These are phyloP conservation scores for Aspergillus thermomutatus DNA, from an alignment of 2,329 filamentous ascomycete genomes.

Conservation along the genomic window DNA sequence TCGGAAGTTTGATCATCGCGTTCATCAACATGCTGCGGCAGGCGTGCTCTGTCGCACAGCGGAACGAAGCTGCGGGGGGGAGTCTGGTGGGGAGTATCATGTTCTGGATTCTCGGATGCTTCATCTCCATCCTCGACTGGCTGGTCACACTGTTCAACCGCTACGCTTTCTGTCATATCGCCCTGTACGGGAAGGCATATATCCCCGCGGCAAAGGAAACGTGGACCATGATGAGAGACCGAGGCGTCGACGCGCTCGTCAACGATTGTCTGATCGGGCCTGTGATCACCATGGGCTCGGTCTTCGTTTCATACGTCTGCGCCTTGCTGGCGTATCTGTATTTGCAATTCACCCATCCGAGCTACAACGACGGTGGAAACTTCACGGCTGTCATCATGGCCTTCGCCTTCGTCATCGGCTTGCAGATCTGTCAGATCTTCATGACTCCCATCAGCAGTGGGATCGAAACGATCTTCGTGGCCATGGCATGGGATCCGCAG, in stretches of 20 bases:
- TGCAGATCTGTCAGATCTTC: slow-evolving; percentile 87
- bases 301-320: slow-evolving; percentile 80
- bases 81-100: slow-evolving; percentile 65
- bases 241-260: slow-evolving; percentile 83
- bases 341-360: slow-evolving; percentile 73
- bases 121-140: slow-evolving; percentile 79
- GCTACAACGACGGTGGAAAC: slow-evolving; percentile 65
- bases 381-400: slow-evolving; percentile 78
- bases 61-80: slow-evolving; percentile 61
- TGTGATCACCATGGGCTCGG: slow-evolving; percentile 69
- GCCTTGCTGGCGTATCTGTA: slow-evolving; percentile 84
- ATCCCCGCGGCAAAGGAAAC: slow-evolving; percentile 83
- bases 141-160: slow-evolving; percentile 84
- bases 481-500: slow-evolving; percentile 61
- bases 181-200: slow-evolving; percentile 86
- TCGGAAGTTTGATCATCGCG: slow-evolving; percentile 82
- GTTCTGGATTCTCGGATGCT: slow-evolving; percentile 72
- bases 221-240: slow-evolving; percentile 86
- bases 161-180: slow-evolving; percentile 90
- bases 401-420: slow-evolving; percentile 82
- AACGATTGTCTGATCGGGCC: slow-evolving; percentile 82
- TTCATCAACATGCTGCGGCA: slow-evolving; percentile 84
- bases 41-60: slow-evolving; percentile 72
- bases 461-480: slow-evolving; percentile 90
- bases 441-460: slow-evolving; percentile 83